A percentile compares a stretch with the other conserved stretches of the same genome.
Evolutionary conservation across 495 filamentous ascomycete species (phyloP).

Genomic region (Penicillium macrosclerotiorum): DNA sequence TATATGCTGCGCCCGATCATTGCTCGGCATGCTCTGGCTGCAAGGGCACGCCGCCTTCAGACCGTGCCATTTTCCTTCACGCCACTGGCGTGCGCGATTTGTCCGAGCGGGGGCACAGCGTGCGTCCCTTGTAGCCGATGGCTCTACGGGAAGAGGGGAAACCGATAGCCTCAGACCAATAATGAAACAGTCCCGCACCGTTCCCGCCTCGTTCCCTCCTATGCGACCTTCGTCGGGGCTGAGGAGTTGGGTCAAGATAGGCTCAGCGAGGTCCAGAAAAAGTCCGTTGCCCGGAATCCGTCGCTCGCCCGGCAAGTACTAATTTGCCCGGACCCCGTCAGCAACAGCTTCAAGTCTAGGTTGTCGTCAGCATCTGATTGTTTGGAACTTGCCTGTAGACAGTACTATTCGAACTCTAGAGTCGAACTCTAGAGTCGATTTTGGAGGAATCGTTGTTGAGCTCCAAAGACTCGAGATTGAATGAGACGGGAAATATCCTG

Average conservation of each 20-base stretch:
- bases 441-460: no score
- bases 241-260: no score
- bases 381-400: not conserved
- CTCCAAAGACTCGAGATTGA: not conserved
- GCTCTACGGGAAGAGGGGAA: constrained; percentile 2
- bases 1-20: no score
- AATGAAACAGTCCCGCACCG: no score
- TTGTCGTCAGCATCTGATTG: no score
- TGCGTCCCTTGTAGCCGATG: not conserved
- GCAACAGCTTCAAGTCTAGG: no score
- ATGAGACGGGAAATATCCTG: not conserved
- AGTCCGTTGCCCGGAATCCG: constrained; percentile 12
- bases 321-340: not conserved
- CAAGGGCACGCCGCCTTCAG: no score
- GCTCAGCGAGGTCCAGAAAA: not conserved
- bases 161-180: constrained; percentile 9
- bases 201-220: not conserved
- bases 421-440: no score
- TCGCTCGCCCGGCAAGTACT: constrained; percentile 17
- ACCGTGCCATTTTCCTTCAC: not conserved
- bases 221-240: not conserved
- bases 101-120: not conserved
- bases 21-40: no score
- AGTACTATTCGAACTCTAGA: no score
- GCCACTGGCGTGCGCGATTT: constrained; percentile 4